Conservation (phyloP, 192 early-diverging fungal species). For the Backusella luteola region DNA sequence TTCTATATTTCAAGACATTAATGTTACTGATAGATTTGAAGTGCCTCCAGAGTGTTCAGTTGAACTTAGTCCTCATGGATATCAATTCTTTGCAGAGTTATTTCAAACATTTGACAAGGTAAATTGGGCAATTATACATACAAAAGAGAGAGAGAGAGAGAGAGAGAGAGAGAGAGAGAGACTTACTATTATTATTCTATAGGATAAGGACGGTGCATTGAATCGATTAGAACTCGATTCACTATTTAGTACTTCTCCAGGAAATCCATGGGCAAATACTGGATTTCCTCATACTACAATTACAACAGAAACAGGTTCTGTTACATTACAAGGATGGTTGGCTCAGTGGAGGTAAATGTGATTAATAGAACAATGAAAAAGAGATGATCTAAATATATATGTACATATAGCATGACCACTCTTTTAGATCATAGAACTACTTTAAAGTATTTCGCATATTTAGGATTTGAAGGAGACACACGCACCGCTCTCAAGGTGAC, state of each 20-base stretch:
- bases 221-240: slow-evolving; percentile 79
- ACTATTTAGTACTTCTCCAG: slow-evolving; percentile 87
- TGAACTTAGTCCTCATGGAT: slow-evolving; percentile 91
- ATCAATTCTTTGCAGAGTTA: slow-evolving; percentile 93
- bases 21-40: slow-evolving; percentile 58
- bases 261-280: slow-evolving; percentile 89
- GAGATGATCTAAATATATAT: background rate
- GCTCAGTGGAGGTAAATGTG: slow-evolving; percentile 91
- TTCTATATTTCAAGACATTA: too few relatives aligned
- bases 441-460: slow-evolving; percentile 92
- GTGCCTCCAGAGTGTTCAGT: slow-evolving; percentile 89
- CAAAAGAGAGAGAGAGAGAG: slow-evolving; percentile 4
- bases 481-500: slow-evolving; percentile 85
- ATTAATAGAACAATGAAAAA: background rate
- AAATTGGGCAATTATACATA: background rate
- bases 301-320: slow-evolving; percentile 83
- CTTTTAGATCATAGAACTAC: slow-evolving; percentile 88
- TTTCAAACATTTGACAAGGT: slow-evolving; percentile 93
- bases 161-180: background rate
- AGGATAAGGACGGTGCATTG: slow-evolving; percentile 97
- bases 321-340: slow-evolving; percentile 95
- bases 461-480: slow-evolving; percentile 91
- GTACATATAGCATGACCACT: slow-evolving; percentile 85
- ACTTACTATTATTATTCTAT: background rate
- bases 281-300: slow-evolving; percentile 89